Conservation (phyloP, 2,329 filamentous ascomycete species). For the Colletotrichum caudatum region DNA sequence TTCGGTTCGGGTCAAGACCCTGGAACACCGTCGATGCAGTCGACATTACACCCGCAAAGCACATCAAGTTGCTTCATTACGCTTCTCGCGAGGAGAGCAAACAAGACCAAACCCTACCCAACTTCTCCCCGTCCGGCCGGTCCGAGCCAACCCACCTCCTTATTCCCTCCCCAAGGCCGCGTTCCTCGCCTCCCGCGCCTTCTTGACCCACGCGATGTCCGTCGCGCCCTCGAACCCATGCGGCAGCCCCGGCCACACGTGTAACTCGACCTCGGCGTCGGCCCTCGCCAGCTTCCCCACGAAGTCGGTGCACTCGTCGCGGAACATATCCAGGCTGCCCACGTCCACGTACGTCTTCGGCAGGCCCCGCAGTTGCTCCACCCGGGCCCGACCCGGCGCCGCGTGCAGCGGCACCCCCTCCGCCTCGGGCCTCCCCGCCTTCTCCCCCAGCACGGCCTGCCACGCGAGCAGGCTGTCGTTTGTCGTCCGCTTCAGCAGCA, state of each 20-base stretch:
- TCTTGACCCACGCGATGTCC: slow-evolving; percentile 41
- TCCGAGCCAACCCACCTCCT: background rate
- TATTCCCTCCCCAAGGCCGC: slow-evolving; percentile 29
- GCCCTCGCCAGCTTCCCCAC: slow-evolving; percentile 49
- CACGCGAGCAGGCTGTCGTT: slow-evolving; percentile 44
- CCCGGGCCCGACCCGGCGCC: slow-evolving; percentile 45
- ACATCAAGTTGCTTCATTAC: too few relatives aligned
- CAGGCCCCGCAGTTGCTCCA: slow-evolving; percentile 45
- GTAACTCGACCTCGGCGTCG: slow-evolving; percentile 54
- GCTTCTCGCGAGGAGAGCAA: background rate
- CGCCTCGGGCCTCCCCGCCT: slow-evolving; percentile 39
- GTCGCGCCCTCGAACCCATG: slow-evolving; percentile 52
- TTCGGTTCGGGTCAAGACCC: too few relatives aligned
- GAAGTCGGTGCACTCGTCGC: slow-evolving; percentile 50
- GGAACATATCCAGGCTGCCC: slow-evolving; percentile 55
- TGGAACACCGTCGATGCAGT: background rate
- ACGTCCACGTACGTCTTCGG: slow-evolving; percentile 55
- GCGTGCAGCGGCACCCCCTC: slow-evolving; percentile 43
- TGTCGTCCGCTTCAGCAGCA: slow-evolving; percentile 42
- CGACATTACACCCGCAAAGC: background rate
- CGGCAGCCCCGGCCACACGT: slow-evolving; percentile 55
- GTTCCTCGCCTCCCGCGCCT: slow-evolving; percentile 44
- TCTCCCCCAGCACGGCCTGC: slow-evolving; percentile 43
- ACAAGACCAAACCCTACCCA: background rate
- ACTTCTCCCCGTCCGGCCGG: background rate